A percentile compares a stretch with the other conserved stretches of the same genome.
phyloP scores from a whole-genome alignment of 495 filamentous ascomycete species.

The Aspergillus haitiensis region DNA sequence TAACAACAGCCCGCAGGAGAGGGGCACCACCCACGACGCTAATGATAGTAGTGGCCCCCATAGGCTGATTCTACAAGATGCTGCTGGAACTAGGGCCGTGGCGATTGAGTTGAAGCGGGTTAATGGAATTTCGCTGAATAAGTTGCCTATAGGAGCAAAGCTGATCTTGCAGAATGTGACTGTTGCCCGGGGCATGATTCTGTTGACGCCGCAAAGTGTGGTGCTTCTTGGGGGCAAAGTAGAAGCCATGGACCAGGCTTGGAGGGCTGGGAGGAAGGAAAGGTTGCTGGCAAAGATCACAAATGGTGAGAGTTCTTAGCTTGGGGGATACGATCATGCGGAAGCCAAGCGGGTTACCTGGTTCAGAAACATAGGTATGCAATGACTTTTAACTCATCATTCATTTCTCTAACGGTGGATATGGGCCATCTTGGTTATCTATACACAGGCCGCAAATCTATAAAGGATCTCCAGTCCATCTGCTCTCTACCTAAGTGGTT shows the following conservation, averaged over 20 bases:
- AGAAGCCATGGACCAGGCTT: constrained; percentile 72
- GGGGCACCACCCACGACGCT: constrained; percentile 5
- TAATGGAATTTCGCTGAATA: constrained; percentile 61
- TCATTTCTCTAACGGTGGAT: constrained; percentile 16
- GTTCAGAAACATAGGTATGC: constrained; percentile 4
- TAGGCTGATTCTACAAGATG: constrained; percentile 81
- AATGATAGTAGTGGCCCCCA: constrained; percentile 59
- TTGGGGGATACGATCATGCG: neutral
- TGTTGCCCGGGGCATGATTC: constrained; percentile 73
- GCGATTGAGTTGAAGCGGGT: constrained; percentile 72
- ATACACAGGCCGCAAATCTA: neutral
- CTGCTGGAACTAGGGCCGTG: constrained; percentile 63
- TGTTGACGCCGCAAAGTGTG: constrained; percentile 66
- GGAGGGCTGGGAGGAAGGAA: constrained; percentile 71
- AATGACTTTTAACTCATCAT: constrained; percentile 8
- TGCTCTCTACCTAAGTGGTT: constrained; percentile 8
- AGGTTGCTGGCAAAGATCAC: constrained; percentile 62
- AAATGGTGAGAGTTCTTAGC: constrained; percentile 21
- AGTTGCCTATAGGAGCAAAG: constrained; percentile 77
- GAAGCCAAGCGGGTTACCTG: neutral
- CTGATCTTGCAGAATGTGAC: constrained; percentile 64
- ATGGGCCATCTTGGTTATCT: constrained; percentile 4
- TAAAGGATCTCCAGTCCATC: too few species aligned
- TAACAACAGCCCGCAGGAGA: constrained; percentile 16
- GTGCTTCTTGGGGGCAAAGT: constrained; percentile 83